Evolutionary conservation across 768 basidiomycete species (phyloP).

Genomic region (Cubamyces sp.): DNA sequence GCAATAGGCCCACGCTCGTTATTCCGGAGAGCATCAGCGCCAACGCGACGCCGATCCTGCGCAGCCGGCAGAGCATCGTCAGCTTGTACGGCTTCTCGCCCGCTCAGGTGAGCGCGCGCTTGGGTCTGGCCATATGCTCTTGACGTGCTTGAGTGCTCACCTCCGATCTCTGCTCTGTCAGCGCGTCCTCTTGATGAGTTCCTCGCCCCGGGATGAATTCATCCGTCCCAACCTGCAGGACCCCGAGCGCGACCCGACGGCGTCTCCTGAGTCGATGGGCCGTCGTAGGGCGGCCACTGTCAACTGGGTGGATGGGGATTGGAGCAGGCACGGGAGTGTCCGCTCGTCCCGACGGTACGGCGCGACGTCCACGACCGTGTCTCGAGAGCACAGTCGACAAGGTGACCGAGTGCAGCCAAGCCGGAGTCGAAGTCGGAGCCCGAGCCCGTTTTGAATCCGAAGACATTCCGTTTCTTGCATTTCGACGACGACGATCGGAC

Average conservation of each 20-base stretch:
- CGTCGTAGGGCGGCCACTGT: constrained; percentile 31
- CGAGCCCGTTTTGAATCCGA: constrained; percentile 2
- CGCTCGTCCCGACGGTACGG: constrained; percentile 16
- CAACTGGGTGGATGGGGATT: constrained; percentile 30
- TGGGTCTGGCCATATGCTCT: neutral
- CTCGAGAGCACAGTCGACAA: constrained; percentile 19
- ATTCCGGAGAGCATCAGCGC: constrained; percentile 46
- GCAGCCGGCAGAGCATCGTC: constrained; percentile 57
- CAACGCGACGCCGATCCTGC: constrained; percentile 44
- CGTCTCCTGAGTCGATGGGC: constrained; percentile 25
- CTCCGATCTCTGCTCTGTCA: constrained; percentile 31
- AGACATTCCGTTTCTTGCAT: neutral
- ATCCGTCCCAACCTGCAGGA: constrained; percentile 27
- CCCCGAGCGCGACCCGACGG: constrained; percentile 22
- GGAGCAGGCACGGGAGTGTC: constrained; percentile 5
- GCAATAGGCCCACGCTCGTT: constrained; percentile 47
- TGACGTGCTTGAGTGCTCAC: neutral
- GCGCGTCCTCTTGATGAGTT: constrained; percentile 69
- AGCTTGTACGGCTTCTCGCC: constrained; percentile 74
- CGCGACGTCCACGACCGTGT: constrained; percentile 17
- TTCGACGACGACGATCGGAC: constrained; percentile 9
- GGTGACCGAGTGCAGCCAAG: constrained; percentile 5
- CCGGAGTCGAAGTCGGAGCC: constrained; percentile 12
- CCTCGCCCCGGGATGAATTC: constrained; percentile 57
- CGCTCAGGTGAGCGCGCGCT: constrained; percentile 55